Percentiles rank a stretch among this genome's conserved stretches.
Conservation (phyloP, 768 basidiomycete genomes). For the Favolaschia claudopus region DNA sequence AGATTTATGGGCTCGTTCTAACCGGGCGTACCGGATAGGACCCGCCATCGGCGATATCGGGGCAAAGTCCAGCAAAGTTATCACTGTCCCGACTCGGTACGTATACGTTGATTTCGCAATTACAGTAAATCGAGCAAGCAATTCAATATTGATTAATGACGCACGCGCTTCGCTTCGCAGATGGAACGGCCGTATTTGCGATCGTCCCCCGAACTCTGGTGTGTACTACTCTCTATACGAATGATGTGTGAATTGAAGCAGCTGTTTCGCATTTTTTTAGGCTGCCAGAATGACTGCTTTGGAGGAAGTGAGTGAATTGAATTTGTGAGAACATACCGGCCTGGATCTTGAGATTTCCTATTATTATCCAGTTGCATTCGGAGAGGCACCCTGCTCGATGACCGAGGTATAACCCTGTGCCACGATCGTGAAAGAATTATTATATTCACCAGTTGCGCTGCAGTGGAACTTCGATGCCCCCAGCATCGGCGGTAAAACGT, state of each 20-base stretch:
- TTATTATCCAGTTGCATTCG: slow-evolving; percentile 13
- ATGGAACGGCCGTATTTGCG: slow-evolving; percentile 18
- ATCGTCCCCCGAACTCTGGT: slow-evolving; percentile 19
- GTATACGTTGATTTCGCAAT: too few species aligned
- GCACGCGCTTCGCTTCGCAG: background rate
- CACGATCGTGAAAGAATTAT: background rate
- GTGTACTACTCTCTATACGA: background rate
- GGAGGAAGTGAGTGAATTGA: slow-evolving; percentile 5
- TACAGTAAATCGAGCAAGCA: too few species aligned
- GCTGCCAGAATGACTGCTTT: slow-evolving; percentile 15
- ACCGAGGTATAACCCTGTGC: slow-evolving; percentile 2
- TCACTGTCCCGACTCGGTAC: slow-evolving; percentile 6
- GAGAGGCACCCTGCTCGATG: slow-evolving; percentile 11
- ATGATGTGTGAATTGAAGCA: too few species aligned
- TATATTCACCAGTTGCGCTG: background rate
- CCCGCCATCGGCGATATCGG: slow-evolving; percentile 8
- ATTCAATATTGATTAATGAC: too few species aligned
- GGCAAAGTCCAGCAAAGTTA: background rate
- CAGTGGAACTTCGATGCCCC: slow-evolving; percentile 10
- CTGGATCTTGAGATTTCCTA: background rate
- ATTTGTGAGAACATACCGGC: background rate
- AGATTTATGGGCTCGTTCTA: too few species aligned
- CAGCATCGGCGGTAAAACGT: slow-evolving; percentile 11
- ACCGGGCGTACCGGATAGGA: too few species aligned
- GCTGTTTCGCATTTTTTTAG: background rate